phyloP scores from a whole-genome alignment of 116 monocot species.

The Dioscorea cayenensis region DNA sequence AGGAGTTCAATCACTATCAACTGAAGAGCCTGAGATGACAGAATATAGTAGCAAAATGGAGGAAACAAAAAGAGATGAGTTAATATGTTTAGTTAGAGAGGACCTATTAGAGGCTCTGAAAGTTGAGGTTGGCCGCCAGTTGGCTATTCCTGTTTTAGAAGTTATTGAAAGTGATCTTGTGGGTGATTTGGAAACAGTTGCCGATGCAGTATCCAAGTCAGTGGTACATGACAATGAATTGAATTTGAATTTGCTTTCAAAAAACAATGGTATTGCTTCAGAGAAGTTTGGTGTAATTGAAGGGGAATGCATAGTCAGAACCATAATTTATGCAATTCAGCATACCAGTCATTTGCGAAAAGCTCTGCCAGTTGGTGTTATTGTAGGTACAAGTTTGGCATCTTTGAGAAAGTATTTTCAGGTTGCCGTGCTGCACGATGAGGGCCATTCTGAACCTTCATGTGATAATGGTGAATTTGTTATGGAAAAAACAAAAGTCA shows the following conservation, averaged over 20 bases:
- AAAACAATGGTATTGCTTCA: slow-evolving; percentile 9
- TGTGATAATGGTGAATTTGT: slow-evolving; percentile 7
- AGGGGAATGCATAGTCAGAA: slow-evolving; percentile 30
- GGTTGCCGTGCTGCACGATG: slow-evolving; percentile 31
- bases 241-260: slow-evolving; percentile 14
- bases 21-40: slow-evolving; percentile 13
- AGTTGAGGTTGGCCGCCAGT: slow-evolving; percentile 63
- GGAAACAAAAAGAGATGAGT: slow-evolving; percentile 25
- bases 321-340: slow-evolving; percentile 45
- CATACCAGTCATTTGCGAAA: slow-evolving; percentile 46
- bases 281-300: slow-evolving; percentile 53
- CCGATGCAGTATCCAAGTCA: slow-evolving; percentile 31
- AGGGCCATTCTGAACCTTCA: slow-evolving; percentile 2
- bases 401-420: slow-evolving; percentile 65
- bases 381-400: slow-evolving; percentile 70
- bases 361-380: slow-evolving; percentile 71
- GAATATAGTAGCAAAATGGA: slow-evolving; percentile 3
- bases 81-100: slow-evolving; percentile 35
- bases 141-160: slow-evolving; percentile 35
- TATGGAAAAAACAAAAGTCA: slow-evolving; percentile 13
- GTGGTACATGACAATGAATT: slow-evolving; percentile 33
- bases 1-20: not conserved
- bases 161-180: slow-evolving; percentile 34
- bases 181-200: slow-evolving; percentile 49
- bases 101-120: slow-evolving; percentile 45